Base-by-base conservation (phyloP, 768 basidiomycete species). In the Boletales sp. region DNA sequence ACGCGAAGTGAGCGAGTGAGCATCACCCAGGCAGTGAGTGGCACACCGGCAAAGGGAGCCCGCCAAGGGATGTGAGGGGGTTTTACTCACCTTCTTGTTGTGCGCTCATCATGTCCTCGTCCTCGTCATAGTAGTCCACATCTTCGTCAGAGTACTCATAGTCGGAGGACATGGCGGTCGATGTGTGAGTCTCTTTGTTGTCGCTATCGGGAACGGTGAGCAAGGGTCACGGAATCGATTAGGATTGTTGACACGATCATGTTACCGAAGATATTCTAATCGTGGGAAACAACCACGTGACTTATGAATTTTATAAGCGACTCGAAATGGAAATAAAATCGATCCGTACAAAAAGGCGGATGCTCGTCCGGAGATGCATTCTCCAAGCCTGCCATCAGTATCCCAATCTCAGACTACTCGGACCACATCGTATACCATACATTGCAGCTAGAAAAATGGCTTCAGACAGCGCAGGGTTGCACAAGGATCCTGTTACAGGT, bases 401-500 rank as follows among this genome's bases (percentile, higher is more conserved):
- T 31, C 54, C 24, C 32, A 12, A 14, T 1, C 11, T 7, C 34
- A 34, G 6, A 27, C 2, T 24, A 12, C 18, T 37, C 8, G 37
- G 36, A 38, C 45, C 9, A 40, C 32, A 12, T 43, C n/a, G 27
- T 36, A 48, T 46, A 59, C 48, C 53, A 48, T 47, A 35, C 8
- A 14, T 51, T 2, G 14, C 0, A 3, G 8, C 48, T 39, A 55
- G 60, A 60, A 68, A 31, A 3, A 78, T 78, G 76, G 68, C 73
- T 2, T 43, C 72, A 35, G 74, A 75, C 34, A 48, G 54, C 15
- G 50, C 65, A 7, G 69, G 31, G 43, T 54, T 56, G 14, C 80
- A 79, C 65, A 84, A 83, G 77, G 90, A 93, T 68, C 87, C 87
- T 37, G 81, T 93, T 55, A 97, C 95, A 0, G 94, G 94, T 32